phyloP scores from a whole-genome alignment of 371 early-diverging fungal species.

The Batkoa obscura region DNA sequence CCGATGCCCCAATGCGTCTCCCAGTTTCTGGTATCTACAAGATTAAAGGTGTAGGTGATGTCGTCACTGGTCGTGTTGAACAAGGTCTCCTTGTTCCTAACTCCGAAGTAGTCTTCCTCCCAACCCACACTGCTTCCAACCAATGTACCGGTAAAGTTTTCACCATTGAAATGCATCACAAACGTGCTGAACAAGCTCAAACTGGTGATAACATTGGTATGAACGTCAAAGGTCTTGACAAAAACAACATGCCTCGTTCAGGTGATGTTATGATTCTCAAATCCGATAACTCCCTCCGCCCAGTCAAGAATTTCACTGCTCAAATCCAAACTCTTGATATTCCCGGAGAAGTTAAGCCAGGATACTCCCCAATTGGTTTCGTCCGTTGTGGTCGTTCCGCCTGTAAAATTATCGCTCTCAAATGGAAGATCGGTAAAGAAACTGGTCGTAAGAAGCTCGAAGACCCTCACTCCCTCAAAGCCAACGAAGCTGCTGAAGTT shows the following conservation, averaged over 20 bases:
- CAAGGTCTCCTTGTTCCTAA: conserved; percentile 1
- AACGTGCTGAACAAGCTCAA: conserved; percentile 71
- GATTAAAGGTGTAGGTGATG: conserved; percentile 6
- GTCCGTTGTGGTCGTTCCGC: conserved; percentile 5
- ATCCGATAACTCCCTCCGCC: conserved; percentile 92
- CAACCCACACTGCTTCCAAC: conserved; percentile 4
- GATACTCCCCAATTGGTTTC: conserved; percentile 66
- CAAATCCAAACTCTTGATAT: conserved; percentile 93
- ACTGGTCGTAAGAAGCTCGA: conserved; percentile 5
- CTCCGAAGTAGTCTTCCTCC: conserved; percentile 3
- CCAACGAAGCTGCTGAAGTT: conserved; percentile 5
- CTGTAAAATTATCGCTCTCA: conserved; percentile 2
- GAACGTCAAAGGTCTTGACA: conserved; percentile 94
- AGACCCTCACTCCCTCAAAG: conserved; percentile 6
- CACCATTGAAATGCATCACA: conserved; percentile 98
- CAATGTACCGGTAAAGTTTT: conserved; percentile 73
- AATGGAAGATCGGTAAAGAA: conserved; percentile 5
- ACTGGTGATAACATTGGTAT: conserved; percentile 98
- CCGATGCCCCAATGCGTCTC: conserved; percentile 5
- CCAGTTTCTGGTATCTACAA: conserved; percentile 6
- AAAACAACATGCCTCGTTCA: conserved; percentile 84
- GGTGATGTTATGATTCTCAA: conserved; percentile 61
- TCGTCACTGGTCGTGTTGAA: conserved; percentile 4
- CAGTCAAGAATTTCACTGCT: conserved; percentile 89
- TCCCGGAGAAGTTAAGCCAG: conserved; percentile 80